Base-by-base conservation (phyloP, 148 eudicot species). In the Camellia lanceoleosa region DNA sequence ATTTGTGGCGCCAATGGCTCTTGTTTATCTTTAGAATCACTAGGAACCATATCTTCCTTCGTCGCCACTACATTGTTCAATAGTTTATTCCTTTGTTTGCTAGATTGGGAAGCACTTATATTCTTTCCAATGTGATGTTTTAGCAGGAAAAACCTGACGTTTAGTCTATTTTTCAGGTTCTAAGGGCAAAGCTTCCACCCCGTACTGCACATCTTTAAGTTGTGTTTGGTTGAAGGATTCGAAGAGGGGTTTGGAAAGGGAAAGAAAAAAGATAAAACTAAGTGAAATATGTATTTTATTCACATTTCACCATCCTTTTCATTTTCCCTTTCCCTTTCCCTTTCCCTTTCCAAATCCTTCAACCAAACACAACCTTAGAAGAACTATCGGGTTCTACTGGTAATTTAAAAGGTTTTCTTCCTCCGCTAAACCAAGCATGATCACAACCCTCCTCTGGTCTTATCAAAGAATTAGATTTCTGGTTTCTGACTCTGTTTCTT, bases 371-470 rank as follows among this genome's bases (percentile, higher is more conserved):
- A 30, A 30, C 38, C 38, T 47, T 54, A 41, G 65, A 18, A 72
- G 23, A 66, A 64, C 7, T 62, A 52, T 70, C 62, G 42, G 51
- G 68, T 66, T 61, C 73, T 61, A 46, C 67, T 0, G 77, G 63
- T 71, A 63, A 38, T 73, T 71, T 63, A 54, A 55, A 51, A 60
- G 86, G 69, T 68, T 73, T 61, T 42, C 69, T 88, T 63, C 51
- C 56, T 68, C 43, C 72, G 56, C 16, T 66, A 18, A 54, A 56
- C 80, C 59, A 51, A 61, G 77, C 42, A 41, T 63, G 80, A 41
- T 66, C 71, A 59, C 61, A 49, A 23, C 85, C 87, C 58, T 83
- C 86, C 73, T 81, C 80, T 16, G 77, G 80, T 77, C 80, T 81
- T 13, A 63, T 75, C 61, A 70, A 44, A 46, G 82, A 80, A 38